Conservation (phyloP, 768 basidiomycete species). For the Sporobolomyces pararoseus region DNA sequence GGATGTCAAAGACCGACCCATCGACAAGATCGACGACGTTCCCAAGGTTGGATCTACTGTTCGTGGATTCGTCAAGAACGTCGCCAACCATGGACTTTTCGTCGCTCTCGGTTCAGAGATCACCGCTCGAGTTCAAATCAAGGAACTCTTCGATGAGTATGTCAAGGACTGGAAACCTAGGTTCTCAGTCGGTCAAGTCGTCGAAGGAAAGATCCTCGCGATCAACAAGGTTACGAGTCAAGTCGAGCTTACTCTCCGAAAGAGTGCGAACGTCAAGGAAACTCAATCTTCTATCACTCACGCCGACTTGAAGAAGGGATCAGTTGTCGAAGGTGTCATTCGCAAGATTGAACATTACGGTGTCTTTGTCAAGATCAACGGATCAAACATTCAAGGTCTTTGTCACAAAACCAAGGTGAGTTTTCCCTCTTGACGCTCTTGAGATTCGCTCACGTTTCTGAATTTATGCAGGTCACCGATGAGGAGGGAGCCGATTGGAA, state of each 20-base stretch:
- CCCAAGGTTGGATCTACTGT: constrained; percentile 66
- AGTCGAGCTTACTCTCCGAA: constrained; percentile 83
- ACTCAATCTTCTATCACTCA: constrained; percentile 47
- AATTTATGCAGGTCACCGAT: constrained; percentile 94
- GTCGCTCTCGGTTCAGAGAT: constrained; percentile 77
- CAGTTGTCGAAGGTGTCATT: constrained; percentile 73
- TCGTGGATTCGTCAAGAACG: constrained; percentile 82
- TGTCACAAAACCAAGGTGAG: constrained; percentile 89
- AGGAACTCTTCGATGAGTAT: constrained; percentile 60
- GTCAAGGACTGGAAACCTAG: constrained; percentile 90
- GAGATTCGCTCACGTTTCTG: too few relatives aligned
- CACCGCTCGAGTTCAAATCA: constrained; percentile 89
- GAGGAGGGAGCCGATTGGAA: constrained; percentile 76
- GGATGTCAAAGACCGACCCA: constrained; percentile 58
- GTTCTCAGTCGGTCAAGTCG: constrained; percentile 74
- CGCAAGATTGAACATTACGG: constrained; percentile 83
- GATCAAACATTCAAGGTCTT: constrained; percentile 75
- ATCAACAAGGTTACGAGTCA: constrained; percentile 67
- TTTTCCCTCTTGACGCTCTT: constrained; percentile 2
- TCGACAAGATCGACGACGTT: constrained; percentile 61
- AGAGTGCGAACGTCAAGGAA: constrained; percentile 46
- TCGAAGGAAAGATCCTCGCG: constrained; percentile 79
- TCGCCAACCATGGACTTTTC: constrained; percentile 82
- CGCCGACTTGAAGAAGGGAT: constrained; percentile 64
- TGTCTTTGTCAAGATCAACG: constrained; percentile 85